phyloP scores from a whole-genome alignment of 345 rosid genomes.

The Linum lewisii region DNA sequence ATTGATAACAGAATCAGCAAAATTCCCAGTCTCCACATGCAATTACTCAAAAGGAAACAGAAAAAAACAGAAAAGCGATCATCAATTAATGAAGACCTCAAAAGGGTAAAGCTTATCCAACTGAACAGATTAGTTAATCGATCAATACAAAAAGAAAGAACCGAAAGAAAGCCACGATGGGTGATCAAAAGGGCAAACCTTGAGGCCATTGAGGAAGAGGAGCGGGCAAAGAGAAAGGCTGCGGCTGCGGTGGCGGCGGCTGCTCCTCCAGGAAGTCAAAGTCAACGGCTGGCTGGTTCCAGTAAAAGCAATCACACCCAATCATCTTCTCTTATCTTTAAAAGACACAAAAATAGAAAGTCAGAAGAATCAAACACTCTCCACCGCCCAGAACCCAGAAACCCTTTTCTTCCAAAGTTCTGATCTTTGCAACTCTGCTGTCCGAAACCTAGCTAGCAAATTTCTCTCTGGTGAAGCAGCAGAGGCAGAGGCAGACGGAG shows the following conservation, averaged over 20 bases:
- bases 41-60: neutral
- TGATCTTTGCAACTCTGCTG: neutral
- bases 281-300: conserved; percentile 29
- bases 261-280: conserved; percentile 1
- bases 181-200: conserved; percentile 26
- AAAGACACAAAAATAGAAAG: neutral
- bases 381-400: neutral
- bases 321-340: conserved; percentile 29
- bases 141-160: neutral
- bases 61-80: neutral
- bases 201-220: conserved; percentile 65
- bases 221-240: conserved; percentile 58
- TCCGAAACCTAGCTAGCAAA: neutral
- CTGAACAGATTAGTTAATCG: neutral
- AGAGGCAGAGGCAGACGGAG: no score
- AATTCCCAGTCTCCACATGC: conserved; percentile 2
- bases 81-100: neutral
- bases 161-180: neutral
- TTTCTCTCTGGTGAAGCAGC: no score
- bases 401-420: neutral
- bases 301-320: conserved; percentile 53
- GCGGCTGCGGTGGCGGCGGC: conserved; percentile 10
- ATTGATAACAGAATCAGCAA: conserved; percentile 11
- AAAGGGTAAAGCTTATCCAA: neutral
- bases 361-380: neutral